Conservation (phyloP, 495 filamentous ascomycete genomes). For the Aspergillus mulundensis region DNA sequence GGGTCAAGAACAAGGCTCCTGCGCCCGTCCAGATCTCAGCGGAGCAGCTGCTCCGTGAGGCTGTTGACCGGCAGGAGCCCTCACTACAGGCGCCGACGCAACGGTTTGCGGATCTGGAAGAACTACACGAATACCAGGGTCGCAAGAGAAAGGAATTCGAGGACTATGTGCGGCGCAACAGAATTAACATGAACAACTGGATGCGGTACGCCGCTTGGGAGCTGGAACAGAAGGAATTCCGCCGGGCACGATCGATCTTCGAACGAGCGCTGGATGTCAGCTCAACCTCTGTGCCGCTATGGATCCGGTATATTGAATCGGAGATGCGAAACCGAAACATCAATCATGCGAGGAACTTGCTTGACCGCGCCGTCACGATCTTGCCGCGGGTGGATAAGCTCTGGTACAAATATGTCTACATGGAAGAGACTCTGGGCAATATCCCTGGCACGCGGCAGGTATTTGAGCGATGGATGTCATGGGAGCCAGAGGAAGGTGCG, state of each 20-base stretch:
- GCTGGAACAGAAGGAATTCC: slow-evolving; percentile 96
- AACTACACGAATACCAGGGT: slow-evolving; percentile 95
- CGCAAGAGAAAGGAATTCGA: slow-evolving; percentile 96
- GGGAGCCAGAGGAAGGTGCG: slow-evolving; percentile 93
- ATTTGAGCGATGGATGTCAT: slow-evolving; percentile 97
- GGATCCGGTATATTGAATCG: slow-evolving; percentile 88
- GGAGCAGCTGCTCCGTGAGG: slow-evolving; percentile 95
- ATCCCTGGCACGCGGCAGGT: slow-evolving; percentile 89
- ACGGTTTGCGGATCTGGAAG: slow-evolving; percentile 93
- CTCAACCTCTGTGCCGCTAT: slow-evolving; percentile 74
- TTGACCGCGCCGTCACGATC: slow-evolving; percentile 94
- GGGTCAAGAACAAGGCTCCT: slow-evolving; percentile 98
- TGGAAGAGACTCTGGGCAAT: slow-evolving; percentile 96
- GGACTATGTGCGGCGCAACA: slow-evolving; percentile 92
- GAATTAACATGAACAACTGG: slow-evolving; percentile 98
- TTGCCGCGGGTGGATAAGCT: slow-evolving; percentile 88
- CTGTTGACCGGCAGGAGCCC: slow-evolving; percentile 93
- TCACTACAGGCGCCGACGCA: slow-evolving; percentile 86
- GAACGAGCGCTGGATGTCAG: slow-evolving; percentile 93
- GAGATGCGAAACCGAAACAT: slow-evolving; percentile 97
- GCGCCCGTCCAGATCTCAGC: slow-evolving; percentile 86
- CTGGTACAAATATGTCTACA: slow-evolving; percentile 99
- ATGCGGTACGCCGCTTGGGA: slow-evolving; percentile 98
- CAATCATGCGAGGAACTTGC: slow-evolving; percentile 91
- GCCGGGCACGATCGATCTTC: slow-evolving; percentile 92